Base-by-base conservation (phyloP, 768 basidiomycete species). In the Leccinellum rugosiceps region DNA sequence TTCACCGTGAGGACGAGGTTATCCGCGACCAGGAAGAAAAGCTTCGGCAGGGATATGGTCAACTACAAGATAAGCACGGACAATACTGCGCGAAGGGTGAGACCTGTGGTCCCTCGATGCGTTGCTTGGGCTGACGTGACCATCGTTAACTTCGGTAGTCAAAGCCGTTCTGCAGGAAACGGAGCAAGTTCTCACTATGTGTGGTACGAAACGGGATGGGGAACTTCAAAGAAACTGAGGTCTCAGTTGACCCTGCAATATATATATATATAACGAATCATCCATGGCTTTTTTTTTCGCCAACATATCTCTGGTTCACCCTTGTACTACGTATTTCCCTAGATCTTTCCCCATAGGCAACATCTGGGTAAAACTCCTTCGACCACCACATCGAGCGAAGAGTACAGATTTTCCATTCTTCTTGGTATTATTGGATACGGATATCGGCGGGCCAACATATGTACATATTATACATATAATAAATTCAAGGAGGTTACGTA, bases 191-290 rank as follows among this genome's bases (percentile, higher is more conserved):
- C 68, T 80, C 45, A 67, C 67, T 46, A 68, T 80, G 8, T 80
- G 79, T 60, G 75, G 76, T 64, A 75, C 75, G 55, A 80, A 77
- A 62, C 75, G 78, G 49, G 73, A 77, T 56, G 69, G 44, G 69
- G 61, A 61, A 35, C 35, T 53, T 17, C 30, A 56, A 49, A 19
- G 32, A 46, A 47, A 51, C 3, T 65, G 50, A 54, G 23, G 30
- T 19, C 21, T 50, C 8, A 6, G 17, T 25, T 52, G 34, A 43
- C 17, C 23, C n/a, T 49, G 14, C 23, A 30, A 43, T 31, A 26
- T 17, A 45, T 52, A 35, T n/a, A n/a, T n/a, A n/a, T n/a, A 45
- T 49, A 28, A 15, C 10, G 45, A 43, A 19, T 38, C 28, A 52
- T 50, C 45, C 48, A 46, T 53, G 17, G 31, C 28, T 21, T 13